A percentile compares a stretch with the other conserved stretches of the same genome.
Evolutionary conservation across 2,329 filamentous ascomycete species (phyloP).

Genomic region (Teratosphaeria zuluensis): DNA sequence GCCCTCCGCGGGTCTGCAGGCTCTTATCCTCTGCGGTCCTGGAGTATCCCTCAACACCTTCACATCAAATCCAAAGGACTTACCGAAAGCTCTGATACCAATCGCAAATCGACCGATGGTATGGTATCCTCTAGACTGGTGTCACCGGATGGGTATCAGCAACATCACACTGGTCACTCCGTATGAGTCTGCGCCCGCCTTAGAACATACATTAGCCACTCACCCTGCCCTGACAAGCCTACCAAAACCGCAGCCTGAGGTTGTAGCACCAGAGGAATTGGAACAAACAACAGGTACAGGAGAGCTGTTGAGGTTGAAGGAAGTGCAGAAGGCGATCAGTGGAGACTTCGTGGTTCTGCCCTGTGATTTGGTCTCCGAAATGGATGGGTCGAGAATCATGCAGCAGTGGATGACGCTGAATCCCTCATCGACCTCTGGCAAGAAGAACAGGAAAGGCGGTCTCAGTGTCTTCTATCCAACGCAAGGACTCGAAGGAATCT

Average conservation of each 20-base stretch:
- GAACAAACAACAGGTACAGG: conserved; percentile 82
- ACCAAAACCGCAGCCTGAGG: conserved; percentile 60
- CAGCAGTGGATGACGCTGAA: conserved; percentile 85
- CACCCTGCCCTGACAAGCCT: conserved; percentile 69
- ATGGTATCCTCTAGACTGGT: conserved; percentile 81
- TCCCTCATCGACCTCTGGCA: neutral
- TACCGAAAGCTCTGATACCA: conserved; percentile 71
- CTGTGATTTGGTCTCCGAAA: conserved; percentile 85
- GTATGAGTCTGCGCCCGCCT: conserved; percentile 50
- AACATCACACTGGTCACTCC: conserved; percentile 50
- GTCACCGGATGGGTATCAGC: conserved; percentile 67
- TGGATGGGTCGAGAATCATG: conserved; percentile 70
- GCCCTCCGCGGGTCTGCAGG: conserved; percentile 69
- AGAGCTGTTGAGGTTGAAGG: conserved; percentile 73
- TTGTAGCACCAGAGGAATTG: conserved; percentile 66
- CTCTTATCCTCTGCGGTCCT: conserved; percentile 72
- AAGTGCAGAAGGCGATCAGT: conserved; percentile 68
- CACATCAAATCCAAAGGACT: conserved; percentile 68
- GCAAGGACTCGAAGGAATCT: conserved; percentile 64
- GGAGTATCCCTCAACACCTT: conserved; percentile 76
- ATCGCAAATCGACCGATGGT: conserved; percentile 83
- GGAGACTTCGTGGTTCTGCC: conserved; percentile 84
- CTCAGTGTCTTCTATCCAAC: conserved; percentile 52
- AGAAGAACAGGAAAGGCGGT: conserved; percentile 53
- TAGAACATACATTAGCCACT: conserved; percentile 61